These are phyloP conservation scores for Colletotrichum viniferum DNA, from an alignment of 2,329 filamentous ascomycete species.

Conservation along the genomic window DNA sequence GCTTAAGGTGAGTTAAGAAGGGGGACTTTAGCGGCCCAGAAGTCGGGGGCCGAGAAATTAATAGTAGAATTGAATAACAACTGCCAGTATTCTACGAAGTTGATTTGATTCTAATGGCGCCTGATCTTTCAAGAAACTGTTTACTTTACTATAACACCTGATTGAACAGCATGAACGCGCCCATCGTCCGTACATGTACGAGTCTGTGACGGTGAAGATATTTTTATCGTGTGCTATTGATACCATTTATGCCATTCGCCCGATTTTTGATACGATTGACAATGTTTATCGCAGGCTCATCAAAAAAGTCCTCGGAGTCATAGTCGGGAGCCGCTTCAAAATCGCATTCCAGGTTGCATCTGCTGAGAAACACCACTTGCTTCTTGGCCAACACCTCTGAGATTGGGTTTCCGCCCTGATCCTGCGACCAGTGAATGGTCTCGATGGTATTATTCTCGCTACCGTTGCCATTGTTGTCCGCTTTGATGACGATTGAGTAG, in stretches of 20 bases:
- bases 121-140: too few relatives aligned
- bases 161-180: too few relatives aligned
- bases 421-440: not conserved
- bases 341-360: not conserved
- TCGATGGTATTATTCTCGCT: not conserved
- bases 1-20: too few relatives aligned
- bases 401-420: not conserved
- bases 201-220: too few relatives aligned
- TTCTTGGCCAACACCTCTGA: not conserved
- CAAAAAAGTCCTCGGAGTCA: not conserved
- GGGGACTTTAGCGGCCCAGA: too few relatives aligned
- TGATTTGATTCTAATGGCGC: too few relatives aligned
- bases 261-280: not conserved
- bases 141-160: too few relatives aligned
- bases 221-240: too few relatives aligned
- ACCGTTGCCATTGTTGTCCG: not conserved
- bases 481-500: not conserved
- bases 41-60: too few relatives aligned
- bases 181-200: too few relatives aligned
- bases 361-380: not conserved
- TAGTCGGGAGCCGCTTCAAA: not conserved
- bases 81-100: too few relatives aligned
- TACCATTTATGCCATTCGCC: not conserved
- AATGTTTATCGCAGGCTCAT: not conserved
- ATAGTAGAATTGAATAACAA: too few relatives aligned